phyloP scores from a whole-genome alignment of 2,329 filamentous ascomycete genomes.

The Aspergillus eucalypticola region DNA sequence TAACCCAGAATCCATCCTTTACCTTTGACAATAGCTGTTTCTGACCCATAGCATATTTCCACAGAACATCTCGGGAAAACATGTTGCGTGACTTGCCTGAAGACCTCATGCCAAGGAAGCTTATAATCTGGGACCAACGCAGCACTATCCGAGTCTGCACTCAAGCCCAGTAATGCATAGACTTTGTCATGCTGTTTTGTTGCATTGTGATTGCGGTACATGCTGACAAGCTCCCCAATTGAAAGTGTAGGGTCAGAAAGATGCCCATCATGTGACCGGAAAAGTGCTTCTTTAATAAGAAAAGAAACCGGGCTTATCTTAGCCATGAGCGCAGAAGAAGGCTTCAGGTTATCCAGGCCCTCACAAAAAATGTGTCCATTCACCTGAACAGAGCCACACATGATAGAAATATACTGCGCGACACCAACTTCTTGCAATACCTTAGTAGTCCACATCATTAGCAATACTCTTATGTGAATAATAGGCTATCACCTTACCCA shows the following conservation, averaged over 20 bases:
- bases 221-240: neutral
- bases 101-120: neutral
- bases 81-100: neutral
- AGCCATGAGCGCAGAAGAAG: neutral
- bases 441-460: neutral
- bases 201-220: neutral
- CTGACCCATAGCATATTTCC: neutral
- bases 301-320: neutral
- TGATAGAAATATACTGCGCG: neutral
- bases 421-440: conserved; percentile 6
- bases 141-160: neutral
- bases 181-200: neutral
- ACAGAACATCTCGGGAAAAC: neutral
- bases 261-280: neutral
- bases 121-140: neutral
- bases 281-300: neutral
- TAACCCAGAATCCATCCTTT: neutral
- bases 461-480: neutral
- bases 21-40: neutral
- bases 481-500: conserved; percentile 1
- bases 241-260: neutral
- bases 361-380: neutral
- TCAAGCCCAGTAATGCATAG: neutral
- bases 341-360: neutral
- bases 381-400: neutral